These are phyloP conservation scores for Hondaea fermentalgiana DNA, from an alignment of 108 stramenopile species.

Conservation along the genomic window DNA sequence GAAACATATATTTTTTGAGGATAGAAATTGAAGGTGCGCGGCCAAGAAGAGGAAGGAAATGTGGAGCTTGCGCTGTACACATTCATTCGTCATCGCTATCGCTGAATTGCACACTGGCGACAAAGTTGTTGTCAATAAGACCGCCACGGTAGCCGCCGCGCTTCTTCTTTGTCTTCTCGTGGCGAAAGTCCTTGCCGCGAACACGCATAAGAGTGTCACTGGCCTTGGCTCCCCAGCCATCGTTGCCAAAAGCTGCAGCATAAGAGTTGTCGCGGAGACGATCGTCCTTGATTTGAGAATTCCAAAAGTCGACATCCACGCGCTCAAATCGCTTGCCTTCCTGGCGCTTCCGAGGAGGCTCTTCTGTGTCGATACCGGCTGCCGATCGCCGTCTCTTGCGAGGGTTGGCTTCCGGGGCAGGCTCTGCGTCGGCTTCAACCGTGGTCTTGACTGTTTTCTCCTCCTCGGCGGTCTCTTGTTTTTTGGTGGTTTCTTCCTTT, in stretches of 20 bases:
- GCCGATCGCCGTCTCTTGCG: background rate
- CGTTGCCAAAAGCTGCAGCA: slow-evolving; percentile 76
- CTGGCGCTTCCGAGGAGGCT: slow-evolving; percentile 51
- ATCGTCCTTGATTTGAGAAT: slow-evolving; percentile 69
- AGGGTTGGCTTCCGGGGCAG: slow-evolving; percentile 25
- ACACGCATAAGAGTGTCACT: slow-evolving; percentile 80
- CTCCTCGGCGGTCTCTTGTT: background rate
- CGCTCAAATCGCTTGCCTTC: slow-evolving; percentile 84
- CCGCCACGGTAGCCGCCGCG: slow-evolving; percentile 60
- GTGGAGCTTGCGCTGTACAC: background rate
- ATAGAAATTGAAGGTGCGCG: too few relatives aligned
- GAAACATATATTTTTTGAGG: too few relatives aligned
- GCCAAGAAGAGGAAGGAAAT: too few relatives aligned
- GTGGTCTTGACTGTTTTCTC: slow-evolving; percentile 25
- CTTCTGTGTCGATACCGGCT: background rate
- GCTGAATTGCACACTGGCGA: slow-evolving; percentile 25
- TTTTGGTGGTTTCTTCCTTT: background rate
- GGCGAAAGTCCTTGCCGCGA: slow-evolving; percentile 91
- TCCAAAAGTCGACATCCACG: slow-evolving; percentile 84
- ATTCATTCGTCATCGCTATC: background rate
- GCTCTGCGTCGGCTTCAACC: background rate
- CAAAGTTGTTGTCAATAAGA: slow-evolving; percentile 44
- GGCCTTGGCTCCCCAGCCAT: slow-evolving; percentile 89
- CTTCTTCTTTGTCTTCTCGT: slow-evolving; percentile 99
- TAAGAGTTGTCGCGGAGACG: slow-evolving; percentile 86